phyloP scores from a whole-genome alignment of 257 asterid species.

The Ilex asprella region DNA sequence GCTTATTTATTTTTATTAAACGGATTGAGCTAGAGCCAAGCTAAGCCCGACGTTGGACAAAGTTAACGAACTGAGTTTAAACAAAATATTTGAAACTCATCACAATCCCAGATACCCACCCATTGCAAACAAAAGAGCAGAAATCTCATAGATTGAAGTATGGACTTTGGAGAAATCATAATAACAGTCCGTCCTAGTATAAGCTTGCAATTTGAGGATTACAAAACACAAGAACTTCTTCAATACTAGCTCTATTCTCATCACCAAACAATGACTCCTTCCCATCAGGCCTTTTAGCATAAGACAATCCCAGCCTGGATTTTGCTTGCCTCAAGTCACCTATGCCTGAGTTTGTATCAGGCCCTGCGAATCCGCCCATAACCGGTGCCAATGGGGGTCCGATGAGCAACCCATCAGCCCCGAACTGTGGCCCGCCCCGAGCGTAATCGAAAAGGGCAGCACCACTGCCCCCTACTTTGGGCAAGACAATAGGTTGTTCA shows the following conservation, averaged over 20 bases:
- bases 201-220: slow-evolving; percentile 89
- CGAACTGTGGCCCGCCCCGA: slow-evolving; percentile 91
- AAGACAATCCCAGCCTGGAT: slow-evolving; percentile 82
- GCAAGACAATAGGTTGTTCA: slow-evolving; percentile 36
- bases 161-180: too few species aligned
- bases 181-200: slow-evolving; percentile 22
- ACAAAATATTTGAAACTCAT: too few species aligned
- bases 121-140: too few species aligned
- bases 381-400: slow-evolving; percentile 93
- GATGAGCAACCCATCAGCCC: slow-evolving; percentile 81
- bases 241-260: slow-evolving; percentile 46
- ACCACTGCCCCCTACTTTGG: slow-evolving; percentile 91
- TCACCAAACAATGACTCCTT: slow-evolving; percentile 81
- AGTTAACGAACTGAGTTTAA: too few species aligned
- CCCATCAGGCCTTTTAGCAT: slow-evolving; percentile 75
- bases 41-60: too few species aligned
- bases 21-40: too few species aligned
- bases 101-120: too few species aligned
- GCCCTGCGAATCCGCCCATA: slow-evolving; percentile 93
- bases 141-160: too few species aligned
- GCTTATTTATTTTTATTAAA: too few species aligned
- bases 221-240: slow-evolving; percentile 71
- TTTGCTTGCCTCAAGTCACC: slow-evolving; percentile 79
- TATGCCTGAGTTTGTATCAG: slow-evolving; percentile 76
- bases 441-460: slow-evolving; percentile 92